A percentile compares a stretch with the other conserved stretches of the same genome.
phyloP scores from a whole-genome alignment of 768 basidiomycete genomes.

The Tricholoma matsutake region DNA sequence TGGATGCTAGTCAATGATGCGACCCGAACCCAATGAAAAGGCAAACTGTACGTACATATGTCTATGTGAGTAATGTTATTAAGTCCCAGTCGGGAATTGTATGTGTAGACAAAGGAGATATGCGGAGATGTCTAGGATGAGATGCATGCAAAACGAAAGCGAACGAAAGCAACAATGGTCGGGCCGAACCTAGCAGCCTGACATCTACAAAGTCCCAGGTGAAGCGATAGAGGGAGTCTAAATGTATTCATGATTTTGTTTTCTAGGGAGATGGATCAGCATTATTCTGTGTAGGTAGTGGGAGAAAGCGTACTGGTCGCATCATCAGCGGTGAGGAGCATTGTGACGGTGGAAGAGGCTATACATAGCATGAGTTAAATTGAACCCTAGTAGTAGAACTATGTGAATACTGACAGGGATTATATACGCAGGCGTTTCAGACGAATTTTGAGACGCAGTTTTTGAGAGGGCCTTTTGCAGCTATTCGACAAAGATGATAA shows the following conservation, averaged over 20 bases:
- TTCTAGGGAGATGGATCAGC: conserved; percentile 7
- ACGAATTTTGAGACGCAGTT: conserved; percentile 37
- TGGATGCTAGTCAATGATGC: neutral
- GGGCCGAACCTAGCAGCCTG: conserved; percentile 12
- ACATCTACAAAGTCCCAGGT: conserved; percentile 21
- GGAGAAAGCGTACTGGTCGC: conserved; percentile 42
- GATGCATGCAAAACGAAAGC: conserved; percentile 19
- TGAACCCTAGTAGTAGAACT: neutral
- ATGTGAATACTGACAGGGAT: conserved; percentile 31
- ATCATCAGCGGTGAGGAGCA: conserved; percentile 53
- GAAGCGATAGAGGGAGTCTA: conserved; percentile 9
- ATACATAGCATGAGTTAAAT: conserved; percentile 7
- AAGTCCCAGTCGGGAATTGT: conserved; percentile 12
- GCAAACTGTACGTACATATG: conserved; percentile 10
- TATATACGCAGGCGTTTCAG: conserved; percentile 30
- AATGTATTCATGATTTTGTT: conserved; percentile 24
- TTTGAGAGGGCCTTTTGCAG: conserved; percentile 66
- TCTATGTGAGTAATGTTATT: conserved; percentile 21
- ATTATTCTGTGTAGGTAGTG: neutral
- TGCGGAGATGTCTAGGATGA: conserved; percentile 22
- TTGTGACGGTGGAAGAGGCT: conserved; percentile 36
- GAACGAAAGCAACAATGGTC: conserved; percentile 19
- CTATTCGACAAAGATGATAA: conserved; percentile 27
- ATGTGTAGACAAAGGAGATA: conserved; percentile 15
- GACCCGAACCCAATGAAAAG: conserved; percentile 7